Base-by-base conservation (phyloP, 164 flowering plant species). In the Nymphaea thermarum region DNA sequence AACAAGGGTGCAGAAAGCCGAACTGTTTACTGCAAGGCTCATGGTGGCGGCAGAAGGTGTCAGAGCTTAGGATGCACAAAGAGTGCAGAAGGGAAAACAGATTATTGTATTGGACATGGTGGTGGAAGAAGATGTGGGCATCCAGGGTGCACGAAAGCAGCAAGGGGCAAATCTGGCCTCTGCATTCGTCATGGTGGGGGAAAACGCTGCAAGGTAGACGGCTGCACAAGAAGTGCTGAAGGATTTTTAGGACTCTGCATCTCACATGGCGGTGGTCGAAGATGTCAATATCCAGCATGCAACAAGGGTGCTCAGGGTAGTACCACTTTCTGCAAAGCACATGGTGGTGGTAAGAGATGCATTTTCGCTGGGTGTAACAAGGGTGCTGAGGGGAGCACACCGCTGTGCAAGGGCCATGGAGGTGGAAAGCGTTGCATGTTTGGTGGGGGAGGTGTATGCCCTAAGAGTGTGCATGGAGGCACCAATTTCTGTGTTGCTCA, bases 141-240 rank as follows among this genome's bases (percentile, higher is more conserved):
- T 65, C 78, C 78, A 6, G 88, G 87, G 4, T 93, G 98, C 79
- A 66, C 74, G 17, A 88, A 85, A 78, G 98, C 96, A 43, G 95
- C 96, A 2, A 79, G 98, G 5, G 98, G 98, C 5, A 90, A 81
- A 69, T 87, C 96, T 4, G 95, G 98, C 14, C 82, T 88, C 68
- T 93, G 98, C 82, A 93, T 90, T 59, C 78, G 78, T 70, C 98
- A 93, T 69, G 98, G 98, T 5, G 98, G 98, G 3, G 98, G 98
- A 3, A 93, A 93, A 77, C 79, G 98, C 79, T 93, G 96, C 72
- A 83, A 71, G 70, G 69, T 83, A 4, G 91, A 90, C 44, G 89
- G 83, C 55, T 93, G 98, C 77, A 77, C 85, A 1, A 83, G 91
- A 2, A 93, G 98, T 73, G 98, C 98, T 3, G 98, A 93, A 77